Evolutionary conservation across 169 alveolate species (phyloP).

Genomic region (Miamiensis avidus): DNA sequence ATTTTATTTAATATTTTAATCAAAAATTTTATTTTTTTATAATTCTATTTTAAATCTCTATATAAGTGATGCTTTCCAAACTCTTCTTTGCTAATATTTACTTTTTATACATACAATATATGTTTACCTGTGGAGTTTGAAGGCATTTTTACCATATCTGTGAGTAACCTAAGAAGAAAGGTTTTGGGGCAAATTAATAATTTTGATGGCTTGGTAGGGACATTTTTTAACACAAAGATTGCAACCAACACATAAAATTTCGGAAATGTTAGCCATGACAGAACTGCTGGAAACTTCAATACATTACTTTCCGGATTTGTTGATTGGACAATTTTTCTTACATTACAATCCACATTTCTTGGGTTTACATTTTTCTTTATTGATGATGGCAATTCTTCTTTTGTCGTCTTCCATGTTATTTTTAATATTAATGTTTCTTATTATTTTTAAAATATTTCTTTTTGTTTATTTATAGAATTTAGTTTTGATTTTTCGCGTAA

Average conservation of each 20-base stretch:
- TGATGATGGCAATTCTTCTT: constrained; percentile 97
- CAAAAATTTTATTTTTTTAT: too few relatives aligned
- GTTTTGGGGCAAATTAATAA: constrained; percentile 98
- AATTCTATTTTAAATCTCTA: too few relatives aligned
- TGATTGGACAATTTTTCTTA: constrained; percentile 92
- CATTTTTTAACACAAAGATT: constrained; percentile 99
- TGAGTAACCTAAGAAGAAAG: constrained; percentile 91
- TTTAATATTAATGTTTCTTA: background rate
- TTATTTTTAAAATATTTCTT: background rate
- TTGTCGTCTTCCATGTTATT: constrained; percentile 85
- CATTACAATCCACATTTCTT: constrained; percentile 98
- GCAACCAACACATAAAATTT: constrained; percentile 98
- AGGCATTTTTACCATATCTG: constrained; percentile 98
- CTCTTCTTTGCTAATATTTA: too few relatives aligned
- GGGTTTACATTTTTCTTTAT: constrained; percentile 98
- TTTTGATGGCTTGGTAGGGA: constrained; percentile 98
- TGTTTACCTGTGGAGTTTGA: constrained; percentile 92
- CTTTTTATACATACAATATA: too few relatives aligned
- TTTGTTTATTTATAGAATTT: background rate
- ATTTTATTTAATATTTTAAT: too few relatives aligned
- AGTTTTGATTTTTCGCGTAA: background rate
- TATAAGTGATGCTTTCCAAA: too few relatives aligned
- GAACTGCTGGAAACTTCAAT: constrained; percentile 95
- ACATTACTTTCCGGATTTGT: constrained; percentile 96
- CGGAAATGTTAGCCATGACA: constrained; percentile 95